A percentile compares a stretch with the other conserved stretches of the same genome.
Evolutionary conservation across 1,284 basidiomycete species (phyloP).

Genomic region (Paramarasmius palmivorus): DNA sequence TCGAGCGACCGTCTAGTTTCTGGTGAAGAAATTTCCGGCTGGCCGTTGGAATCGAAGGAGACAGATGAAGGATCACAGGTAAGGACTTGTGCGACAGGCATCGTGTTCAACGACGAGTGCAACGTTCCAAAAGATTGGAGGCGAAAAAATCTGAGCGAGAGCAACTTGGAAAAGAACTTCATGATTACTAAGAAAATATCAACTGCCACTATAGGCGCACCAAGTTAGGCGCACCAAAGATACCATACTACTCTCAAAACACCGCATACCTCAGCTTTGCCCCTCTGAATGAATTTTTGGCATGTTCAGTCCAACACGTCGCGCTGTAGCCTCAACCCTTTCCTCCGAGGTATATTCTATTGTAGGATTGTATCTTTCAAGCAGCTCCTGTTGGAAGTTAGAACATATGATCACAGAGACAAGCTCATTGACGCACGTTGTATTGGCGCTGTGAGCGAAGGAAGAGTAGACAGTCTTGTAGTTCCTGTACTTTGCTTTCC

Average conservation of each 20-base stretch:
- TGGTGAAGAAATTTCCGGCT: slow-evolving; percentile 43
- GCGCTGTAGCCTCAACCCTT: slow-evolving; percentile 79
- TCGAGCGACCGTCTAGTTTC: slow-evolving; percentile 48
- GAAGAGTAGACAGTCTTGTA: slow-evolving; percentile 72
- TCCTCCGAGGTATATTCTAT: slow-evolving; percentile 79
- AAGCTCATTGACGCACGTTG: slow-evolving; percentile 34
- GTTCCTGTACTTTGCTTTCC: slow-evolving; percentile 42
- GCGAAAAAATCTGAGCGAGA: slow-evolving; percentile 5
- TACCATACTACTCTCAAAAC: too few species aligned
- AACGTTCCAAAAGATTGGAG: slow-evolving; percentile 7
- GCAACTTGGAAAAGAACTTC: too few species aligned
- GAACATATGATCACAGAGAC: background rate
- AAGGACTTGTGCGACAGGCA: slow-evolving; percentile 35
- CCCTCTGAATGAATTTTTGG: slow-evolving; percentile 36
- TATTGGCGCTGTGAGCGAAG: slow-evolving; percentile 66
- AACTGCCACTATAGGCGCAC: background rate
- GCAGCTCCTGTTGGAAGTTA: slow-evolving; percentile 67
- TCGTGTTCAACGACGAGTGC: slow-evolving; percentile 26
- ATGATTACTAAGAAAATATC: background rate
- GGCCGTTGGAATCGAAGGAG: slow-evolving; percentile 42
- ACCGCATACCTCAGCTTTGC: background rate
- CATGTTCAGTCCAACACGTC: slow-evolving; percentile 83
- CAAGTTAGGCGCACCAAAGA: background rate
- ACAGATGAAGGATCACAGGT: slow-evolving; percentile 59
- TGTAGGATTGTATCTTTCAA: slow-evolving; percentile 87